Percentiles rank a stretch among this genome's conserved stretches.
Evolutionary conservation across 768 basidiomycete species (phyloP).

Genomic region (Lactarius indigo): DNA sequence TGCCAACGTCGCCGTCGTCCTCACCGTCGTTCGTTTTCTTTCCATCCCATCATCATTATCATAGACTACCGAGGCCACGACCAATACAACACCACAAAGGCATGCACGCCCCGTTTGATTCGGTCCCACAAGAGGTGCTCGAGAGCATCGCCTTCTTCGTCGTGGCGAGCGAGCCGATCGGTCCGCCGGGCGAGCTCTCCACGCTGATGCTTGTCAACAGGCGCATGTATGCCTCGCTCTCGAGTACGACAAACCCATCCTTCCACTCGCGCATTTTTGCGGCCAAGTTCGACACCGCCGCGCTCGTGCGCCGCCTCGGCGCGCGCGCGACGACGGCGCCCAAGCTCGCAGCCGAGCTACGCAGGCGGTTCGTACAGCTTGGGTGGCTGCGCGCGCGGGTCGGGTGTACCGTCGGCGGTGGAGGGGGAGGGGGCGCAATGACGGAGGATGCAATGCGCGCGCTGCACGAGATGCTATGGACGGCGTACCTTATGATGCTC

Average conservation of each 20-base stretch:
- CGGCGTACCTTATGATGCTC: slow-evolving; percentile 72
- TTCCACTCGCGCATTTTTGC: slow-evolving; percentile 71
- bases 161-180: slow-evolving; percentile 43
- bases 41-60: background rate
- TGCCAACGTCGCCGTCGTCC: background rate
- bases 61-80: background rate
- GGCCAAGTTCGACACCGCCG: slow-evolving; percentile 59
- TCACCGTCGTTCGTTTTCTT: background rate
- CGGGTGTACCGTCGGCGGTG: slow-evolving; percentile 33
- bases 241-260: slow-evolving; percentile 52
- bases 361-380: slow-evolving; percentile 54
- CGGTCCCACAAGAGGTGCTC: slow-evolving; percentile 72
- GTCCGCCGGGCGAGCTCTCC: slow-evolving; percentile 59
- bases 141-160: slow-evolving; percentile 73
- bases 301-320: slow-evolving; percentile 50
- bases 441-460: slow-evolving; percentile 29
- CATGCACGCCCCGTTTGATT: slow-evolving; percentile 36
- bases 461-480: slow-evolving; percentile 54
- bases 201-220: slow-evolving; percentile 53
- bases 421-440: background rate
- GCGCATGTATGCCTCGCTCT: slow-evolving; percentile 47
- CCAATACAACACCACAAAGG: background rate
- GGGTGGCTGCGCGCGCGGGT: slow-evolving; percentile 49
- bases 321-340: slow-evolving; percentile 37
- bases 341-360: slow-evolving; percentile 59